These are phyloP conservation scores for Gracilariopsis chorda DNA, from an alignment of 23 red algal species.

Conservation along the genomic window DNA sequence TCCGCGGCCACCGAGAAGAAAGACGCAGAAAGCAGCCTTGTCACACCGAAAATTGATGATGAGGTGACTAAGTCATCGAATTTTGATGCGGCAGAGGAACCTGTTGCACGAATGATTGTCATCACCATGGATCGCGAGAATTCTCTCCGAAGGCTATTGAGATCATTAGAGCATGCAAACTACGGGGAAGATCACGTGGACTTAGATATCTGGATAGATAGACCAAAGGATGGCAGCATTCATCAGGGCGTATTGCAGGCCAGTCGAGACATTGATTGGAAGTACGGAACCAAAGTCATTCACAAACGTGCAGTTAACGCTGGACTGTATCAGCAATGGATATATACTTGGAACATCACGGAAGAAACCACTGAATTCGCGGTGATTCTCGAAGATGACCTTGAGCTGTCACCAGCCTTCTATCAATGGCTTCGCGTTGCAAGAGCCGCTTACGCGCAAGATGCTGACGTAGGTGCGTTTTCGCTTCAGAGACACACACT, in stretches of 20 bases:
- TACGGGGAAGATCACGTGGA: slow-evolving; percentile 64
- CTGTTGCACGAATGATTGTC: slow-evolving; percentile 63
- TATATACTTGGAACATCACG: slow-evolving; percentile 70
- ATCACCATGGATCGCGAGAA: slow-evolving; percentile 65
- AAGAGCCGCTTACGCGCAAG: slow-evolving; percentile 51
- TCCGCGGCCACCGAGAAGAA: background rate
- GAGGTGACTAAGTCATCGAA: slow-evolving; percentile 26
- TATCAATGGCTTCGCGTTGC: slow-evolving; percentile 66
- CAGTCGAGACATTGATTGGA: slow-evolving; percentile 47
- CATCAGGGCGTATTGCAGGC: slow-evolving; percentile 28
- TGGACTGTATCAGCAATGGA: slow-evolving; percentile 69
- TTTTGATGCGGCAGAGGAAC: slow-evolving; percentile 37
- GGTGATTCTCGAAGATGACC: slow-evolving; percentile 79
- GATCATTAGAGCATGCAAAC: slow-evolving; percentile 41
- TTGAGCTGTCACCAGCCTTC: slow-evolving; percentile 73
- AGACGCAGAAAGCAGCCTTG: background rate
- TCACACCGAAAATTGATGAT: background rate
- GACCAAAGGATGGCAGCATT: slow-evolving; percentile 18
- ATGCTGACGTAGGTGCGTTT: slow-evolving; percentile 61
- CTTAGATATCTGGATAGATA: slow-evolving; percentile 77
- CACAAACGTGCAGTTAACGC: slow-evolving; percentile 52
- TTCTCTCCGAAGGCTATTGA: slow-evolving; percentile 45
- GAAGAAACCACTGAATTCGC: slow-evolving; percentile 60
- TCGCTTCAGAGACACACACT: slow-evolving; percentile 65
- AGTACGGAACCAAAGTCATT: slow-evolving; percentile 48